Base-by-base conservation (phyloP, 768 basidiomycete genomes). In the Trichaptum fuscoviolaceum region DNA sequence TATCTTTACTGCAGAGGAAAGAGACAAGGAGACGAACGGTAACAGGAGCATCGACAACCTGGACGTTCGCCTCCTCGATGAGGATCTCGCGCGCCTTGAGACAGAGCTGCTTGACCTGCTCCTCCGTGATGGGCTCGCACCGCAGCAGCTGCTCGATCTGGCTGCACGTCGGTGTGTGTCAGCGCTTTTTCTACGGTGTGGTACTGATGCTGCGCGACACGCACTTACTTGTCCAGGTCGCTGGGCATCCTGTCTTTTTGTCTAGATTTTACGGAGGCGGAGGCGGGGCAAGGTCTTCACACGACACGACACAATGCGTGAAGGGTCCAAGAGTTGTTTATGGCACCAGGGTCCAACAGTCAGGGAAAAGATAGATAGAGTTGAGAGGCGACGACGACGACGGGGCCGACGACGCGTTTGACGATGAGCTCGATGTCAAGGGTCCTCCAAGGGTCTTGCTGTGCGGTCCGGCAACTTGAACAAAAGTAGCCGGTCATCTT, bases 1-100 rank as follows among this genome's bases (percentile, higher is more conserved):
- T 15, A 23, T 75, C 52, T 77, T 64, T 62, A n/a, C n/a, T n/a
- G n/a, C n/a, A n/a, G n/a, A n/a, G 42, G n/a, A 25, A 57, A 64
- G 34, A 65, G 74, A 59, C 72, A 72, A 71, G 76, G 72, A 64
- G 72, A 80, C 87, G 78, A 79, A 90, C 95, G 71, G 96, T 98
- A 17, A 98, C 95, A 17, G 96, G 96, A 59, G 95, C 90, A 79
- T 98, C 96, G 35, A 99, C 92, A 70, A 89, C 87, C 75, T 98
- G 96, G 1, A 99, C 95, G 75, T 99, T 99, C 1, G 92, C 96
- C 78, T 99, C 96, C 78, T 99, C 96, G 72, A 98, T 93, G 35
- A 98, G 81, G 66, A 98, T 96, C 79, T 99, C 97, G 66, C 95
- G 85, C 26, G 97, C 97, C 75, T 97, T 98, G 72, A 95, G 82